Evolutionary conservation across 2,329 filamentous ascomycete species (phyloP), one percentile per base, ranked within the genome.

Genomic region (Dryadomyces sulphureus): DNA sequence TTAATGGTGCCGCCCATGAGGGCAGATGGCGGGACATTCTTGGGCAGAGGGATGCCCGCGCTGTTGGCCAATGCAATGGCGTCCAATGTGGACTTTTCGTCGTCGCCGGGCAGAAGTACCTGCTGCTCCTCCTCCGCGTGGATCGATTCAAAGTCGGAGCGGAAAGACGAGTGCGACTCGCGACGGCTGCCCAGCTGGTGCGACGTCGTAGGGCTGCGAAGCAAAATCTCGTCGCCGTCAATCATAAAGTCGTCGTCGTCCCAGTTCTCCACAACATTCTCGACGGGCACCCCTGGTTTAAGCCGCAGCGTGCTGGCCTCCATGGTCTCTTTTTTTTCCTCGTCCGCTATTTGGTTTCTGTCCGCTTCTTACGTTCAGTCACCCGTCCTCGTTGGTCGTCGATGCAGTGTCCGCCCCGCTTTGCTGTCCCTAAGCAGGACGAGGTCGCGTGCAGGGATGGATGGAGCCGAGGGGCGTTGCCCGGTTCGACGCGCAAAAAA

Each of bases 1-100:
- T 93, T 94, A 59, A 96, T 96, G 9, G 88, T 90, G 45, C 92
- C 92, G 45, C 90, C 90, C 60, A 92, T 76, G 38, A 98, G 69
- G 25, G 92, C 92, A 19, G 90, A 94, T 25, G 84, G 78, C 1
- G 90, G 88, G 27, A 96, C 79, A 59, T 89, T 89, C 44, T 77
- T 70, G 24, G 92, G 92, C 47, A 96, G 77, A 7, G 92, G 90
- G 52, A 98, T 94, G 54, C 92, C 92, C 22, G 88, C 89, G 59
- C 79, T 81, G 57, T 87, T 84, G 30, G 89, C 90, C 7, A 87
- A 84, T 21, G 84, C 77, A 56, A 98, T 90, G 49, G 92, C 89
- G 59, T 93, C 84, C 54, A 81, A 67, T 9, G 84, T 93, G 1
- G 86, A 86, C 52, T 77, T 74, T 56, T 94, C 85, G 60, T 95